phyloP scores from a whole-genome alignment of 495 filamentous ascomycete genomes.

The Beverwykella pulmonaria region DNA sequence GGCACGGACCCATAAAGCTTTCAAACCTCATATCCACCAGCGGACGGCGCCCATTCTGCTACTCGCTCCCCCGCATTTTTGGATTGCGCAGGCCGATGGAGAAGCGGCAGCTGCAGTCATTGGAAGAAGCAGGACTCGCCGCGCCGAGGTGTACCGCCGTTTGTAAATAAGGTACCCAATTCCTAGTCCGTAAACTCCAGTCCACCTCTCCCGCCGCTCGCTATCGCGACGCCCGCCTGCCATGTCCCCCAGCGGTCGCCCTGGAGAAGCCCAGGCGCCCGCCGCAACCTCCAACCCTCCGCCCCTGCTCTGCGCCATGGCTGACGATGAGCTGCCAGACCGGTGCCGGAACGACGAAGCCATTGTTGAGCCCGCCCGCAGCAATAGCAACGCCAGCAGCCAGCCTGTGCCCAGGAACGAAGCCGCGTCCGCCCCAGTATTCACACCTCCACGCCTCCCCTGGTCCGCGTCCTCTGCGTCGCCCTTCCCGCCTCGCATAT shows the following conservation, averaged over 20 bases:
- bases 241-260: not conserved
- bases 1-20: not conserved
- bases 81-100: slow-evolving; percentile 35
- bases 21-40: not conserved
- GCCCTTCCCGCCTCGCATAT: not conserved
- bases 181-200: slow-evolving; percentile 1
- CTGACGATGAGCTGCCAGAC: not conserved
- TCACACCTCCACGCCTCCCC: not conserved
- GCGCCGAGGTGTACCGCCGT: slow-evolving; percentile 29
- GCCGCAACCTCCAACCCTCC: not conserved
- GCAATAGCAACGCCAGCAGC: not conserved
- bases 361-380: not conserved
- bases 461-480: not conserved
- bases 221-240: slow-evolving; percentile 14
- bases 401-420: slow-evolving; percentile 11
- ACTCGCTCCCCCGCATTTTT: slow-evolving; percentile 10
- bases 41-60: slow-evolving; percentile 13
- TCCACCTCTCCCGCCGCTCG: slow-evolving; percentile 1
- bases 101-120: slow-evolving; percentile 31
- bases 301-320: not conserved
- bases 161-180: slow-evolving; percentile 31
- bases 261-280: not conserved
- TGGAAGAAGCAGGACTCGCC: slow-evolving; percentile 32
- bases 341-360: not conserved
- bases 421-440: slow-evolving; percentile 3